Base-by-base conservation (phyloP, 306 rosid species). In the Clitoria ternatea region DNA sequence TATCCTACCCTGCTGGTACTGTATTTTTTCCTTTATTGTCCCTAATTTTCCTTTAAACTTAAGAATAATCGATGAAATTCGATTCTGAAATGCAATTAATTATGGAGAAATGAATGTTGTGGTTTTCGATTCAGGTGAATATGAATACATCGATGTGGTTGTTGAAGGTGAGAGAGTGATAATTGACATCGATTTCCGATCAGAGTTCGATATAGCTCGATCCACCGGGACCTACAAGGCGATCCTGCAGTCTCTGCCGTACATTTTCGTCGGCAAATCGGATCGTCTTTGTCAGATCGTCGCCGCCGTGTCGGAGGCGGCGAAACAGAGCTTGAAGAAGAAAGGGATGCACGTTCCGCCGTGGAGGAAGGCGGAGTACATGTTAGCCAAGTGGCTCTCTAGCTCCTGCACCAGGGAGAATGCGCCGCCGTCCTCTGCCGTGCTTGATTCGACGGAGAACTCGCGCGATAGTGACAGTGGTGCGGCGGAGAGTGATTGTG, bases 311-410 rank as follows among this genome's bases (percentile, higher is more conserved):
- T 83, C 99, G 49, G 96, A 91, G 80, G 96, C 96, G 3, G 96
- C 96, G 18, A 89, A 77, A 27, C 92, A 81, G 77, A 95, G 99
- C 67, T 53, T 95, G 73, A 94, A 94, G 87, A 95, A 86, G 96
- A 95, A 95, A 53, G 99, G 97, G 3, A 91, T 95, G 99, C 99
- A 83, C 48, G 71, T 95, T 44, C 99, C 99, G 59, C 99, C 99
- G 11, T 95, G 99, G 99, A 81, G 99, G 63, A 87, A 87, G 57
- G 87, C 96, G 11, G 97, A 95, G 74, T 95, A 95, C 77, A 89
- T 89, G 88, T 67, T 80, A 5, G 96, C 97, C 35, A 95, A 95
- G 73, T 95, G 99, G 99, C 88, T 91, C 67, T 94, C 99, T 35
- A 10, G 88, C 11, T 29, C 95, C 2, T 79, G 84, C 17, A 74